A percentile compares a stretch with the other conserved stretches of the same genome.
Conservation (phyloP, 495 filamentous ascomycete species). For the Podospora pseudopauciseta region DNA sequence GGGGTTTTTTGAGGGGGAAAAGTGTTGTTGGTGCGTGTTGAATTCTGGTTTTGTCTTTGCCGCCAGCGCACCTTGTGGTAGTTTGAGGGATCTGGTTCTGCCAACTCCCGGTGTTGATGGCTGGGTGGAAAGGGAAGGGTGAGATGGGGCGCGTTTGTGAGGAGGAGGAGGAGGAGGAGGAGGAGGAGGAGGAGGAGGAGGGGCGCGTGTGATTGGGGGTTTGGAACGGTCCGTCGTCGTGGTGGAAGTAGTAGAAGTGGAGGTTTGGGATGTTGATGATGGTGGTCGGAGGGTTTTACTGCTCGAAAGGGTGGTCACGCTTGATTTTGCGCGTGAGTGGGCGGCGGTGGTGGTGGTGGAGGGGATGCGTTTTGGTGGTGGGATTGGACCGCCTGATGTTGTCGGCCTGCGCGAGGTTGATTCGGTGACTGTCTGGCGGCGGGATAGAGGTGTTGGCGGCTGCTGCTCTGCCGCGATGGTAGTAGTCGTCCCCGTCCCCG, state of each 20-base stretch:
- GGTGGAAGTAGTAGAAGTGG: conserved; percentile 26
- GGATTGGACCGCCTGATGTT: conserved; percentile 21
- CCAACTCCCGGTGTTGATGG: conserved; percentile 10
- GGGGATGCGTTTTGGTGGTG: conserved; percentile 20
- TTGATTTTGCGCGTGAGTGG: conserved; percentile 38
- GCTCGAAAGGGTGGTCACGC: conserved; percentile 41
- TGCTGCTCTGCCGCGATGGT: neutral
- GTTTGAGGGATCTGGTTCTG: conserved; percentile 3
- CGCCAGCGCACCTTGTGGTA: neutral
- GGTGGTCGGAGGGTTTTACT: conserved; percentile 45
- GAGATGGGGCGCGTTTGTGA: neutral
- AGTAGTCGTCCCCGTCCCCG: too few relatives aligned
- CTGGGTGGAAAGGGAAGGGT: conserved; percentile 10
- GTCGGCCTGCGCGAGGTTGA: conserved; percentile 24
- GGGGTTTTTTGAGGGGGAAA: conserved; percentile 59
- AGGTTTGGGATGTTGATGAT: conserved; percentile 24
- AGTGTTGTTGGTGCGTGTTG: conserved; percentile 66
- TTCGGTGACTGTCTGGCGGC: conserved; percentile 16
- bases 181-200: conserved; percentile 6
- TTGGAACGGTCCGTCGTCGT: conserved; percentile 22
- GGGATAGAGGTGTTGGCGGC: neutral
- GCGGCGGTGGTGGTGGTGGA: conserved; percentile 5
- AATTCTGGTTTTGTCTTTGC: conserved; percentile 46
- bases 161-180: conserved; percentile 9
- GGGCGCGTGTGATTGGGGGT: conserved; percentile 14